Base-by-base conservation (phyloP, 192 early-diverging fungal genomes). In the Backusella tuberculispora region DNA sequence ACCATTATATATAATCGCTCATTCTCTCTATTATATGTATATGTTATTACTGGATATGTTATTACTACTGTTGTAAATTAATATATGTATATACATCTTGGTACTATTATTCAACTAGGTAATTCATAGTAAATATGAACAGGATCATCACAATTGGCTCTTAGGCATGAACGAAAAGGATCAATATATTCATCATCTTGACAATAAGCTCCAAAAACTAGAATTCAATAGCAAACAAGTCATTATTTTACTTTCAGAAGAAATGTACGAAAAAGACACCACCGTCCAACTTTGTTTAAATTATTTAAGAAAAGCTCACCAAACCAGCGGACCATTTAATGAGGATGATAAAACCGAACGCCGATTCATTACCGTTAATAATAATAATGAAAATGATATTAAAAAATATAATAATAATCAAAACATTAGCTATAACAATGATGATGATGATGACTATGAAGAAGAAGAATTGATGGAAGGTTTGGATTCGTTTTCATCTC, bases 221-320 rank as follows among this genome's bases (percentile, higher is more conserved):
- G 53, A 60, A 26, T 60, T 60, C 13, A 60, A 26, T 19, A 60
- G 12, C 10, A 60, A 60, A 60, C 53, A 60, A 26, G 53, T 24
- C 17, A 60, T 60, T 60, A 24, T 60, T 60, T 60, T 60, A 60
- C 53, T 60, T 60, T 19, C 9, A 26, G 53, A 60, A 60, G 21
- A 26, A 60, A 0, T 60, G 53, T 60, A 60, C 12, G 26, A 60
- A 60, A 26, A 26, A 19, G 53, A 60, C n/a, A 12, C 53, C 9
- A 60, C 53, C 3, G 26, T 60, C 24, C 53, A 60, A 12, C 53
- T 60, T 29, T 60, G 53, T 24, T 26, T 60, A 26, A 60, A 26
- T 24, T 60, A 60, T 60, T 60, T 60, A 60, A 60, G 53, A 60
- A 60, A 60, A 24, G 24, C 26, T 19, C 17, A 5, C 53, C 21